Conservation (phyloP, 2,329 filamentous ascomycete genomes). For the Pyrenophora teres region DNA sequence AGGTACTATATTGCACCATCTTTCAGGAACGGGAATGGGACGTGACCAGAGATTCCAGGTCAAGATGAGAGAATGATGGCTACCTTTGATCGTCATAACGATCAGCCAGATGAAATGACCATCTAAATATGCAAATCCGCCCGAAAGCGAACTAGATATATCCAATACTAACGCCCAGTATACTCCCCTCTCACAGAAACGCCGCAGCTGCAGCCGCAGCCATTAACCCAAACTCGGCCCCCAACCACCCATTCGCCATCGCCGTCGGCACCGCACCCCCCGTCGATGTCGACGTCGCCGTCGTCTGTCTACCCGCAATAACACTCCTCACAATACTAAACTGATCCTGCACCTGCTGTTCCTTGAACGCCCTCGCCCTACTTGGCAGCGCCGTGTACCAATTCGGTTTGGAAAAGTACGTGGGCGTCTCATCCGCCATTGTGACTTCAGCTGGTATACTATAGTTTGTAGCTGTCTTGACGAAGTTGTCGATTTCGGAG, state of each 20-base stretch:
- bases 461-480: slow-evolving; percentile 28
- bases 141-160: not conserved
- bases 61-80: too few species aligned
- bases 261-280: slow-evolving; percentile 29
- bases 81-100: too few species aligned
- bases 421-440: slow-evolving; percentile 24
- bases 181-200: slow-evolving; percentile 24
- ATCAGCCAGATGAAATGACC: too few species aligned
- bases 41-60: too few species aligned
- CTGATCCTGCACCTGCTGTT: slow-evolving; percentile 37
- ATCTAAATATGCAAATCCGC: too few species aligned
- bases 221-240: slow-evolving; percentile 32
- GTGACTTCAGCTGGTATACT: slow-evolving; percentile 36
- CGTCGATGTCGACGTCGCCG: slow-evolving; percentile 20
- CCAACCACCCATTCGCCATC: slow-evolving; percentile 20
- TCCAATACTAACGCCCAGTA: not conserved
- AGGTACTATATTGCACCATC: too few species aligned
- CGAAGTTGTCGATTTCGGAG: slow-evolving; percentile 35
- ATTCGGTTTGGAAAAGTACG: slow-evolving; percentile 28
- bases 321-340: slow-evolving; percentile 36
- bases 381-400: slow-evolving; percentile 40
- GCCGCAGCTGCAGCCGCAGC: slow-evolving; percentile 35
- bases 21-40: too few species aligned
- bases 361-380: slow-evolving; percentile 35
- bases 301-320: slow-evolving; percentile 23